These are phyloP conservation scores for Zygosaccharomyces sapae DNA, from an alignment of 1,139 yeast species.

Conservation along the genomic window DNA sequence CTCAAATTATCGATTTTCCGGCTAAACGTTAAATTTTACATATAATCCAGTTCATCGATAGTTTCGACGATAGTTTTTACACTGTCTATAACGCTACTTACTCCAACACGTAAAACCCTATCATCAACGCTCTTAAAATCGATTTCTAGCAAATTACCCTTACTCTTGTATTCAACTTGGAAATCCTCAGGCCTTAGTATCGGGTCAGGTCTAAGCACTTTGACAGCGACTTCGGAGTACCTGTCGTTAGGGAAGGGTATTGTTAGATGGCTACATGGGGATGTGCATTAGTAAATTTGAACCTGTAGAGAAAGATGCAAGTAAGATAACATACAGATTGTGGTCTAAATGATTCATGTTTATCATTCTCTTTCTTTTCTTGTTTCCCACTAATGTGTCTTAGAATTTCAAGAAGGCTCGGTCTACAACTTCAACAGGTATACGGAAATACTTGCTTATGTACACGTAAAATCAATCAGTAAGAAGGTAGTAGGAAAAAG, in stretches of 20 bases:
- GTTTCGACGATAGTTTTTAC: conserved; percentile 66
- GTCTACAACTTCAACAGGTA: no score
- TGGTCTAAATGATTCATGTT: background rate
- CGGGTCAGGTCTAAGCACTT: conserved; percentile 71
- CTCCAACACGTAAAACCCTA: conserved; percentile 64
- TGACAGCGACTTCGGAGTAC: conserved; percentile 62
- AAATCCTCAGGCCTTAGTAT: conserved; percentile 62
- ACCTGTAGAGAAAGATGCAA: background rate
- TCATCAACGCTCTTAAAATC: conserved; percentile 55
- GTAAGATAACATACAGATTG: background rate
- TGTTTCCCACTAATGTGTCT: no score
- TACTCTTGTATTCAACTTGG: conserved; percentile 41
- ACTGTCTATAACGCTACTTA: conserved; percentile 62
- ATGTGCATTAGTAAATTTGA: background rate
- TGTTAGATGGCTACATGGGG: conserved; percentile 38
- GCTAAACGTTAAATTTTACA: background rate
- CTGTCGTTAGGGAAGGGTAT: conserved; percentile 59
- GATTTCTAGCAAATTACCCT: conserved; percentile 39
- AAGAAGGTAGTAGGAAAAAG: no score
- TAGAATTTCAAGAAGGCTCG: no score
- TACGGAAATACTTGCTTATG: no score
- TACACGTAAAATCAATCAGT: no score
- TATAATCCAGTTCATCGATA: conserved; percentile 53
- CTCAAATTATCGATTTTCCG: background rate
- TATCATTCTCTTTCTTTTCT: background rate